A percentile compares a stretch with the other conserved stretches of the same genome.
phyloP scores from a whole-genome alignment of 371 early-diverging fungal genomes.

The Smittium culicis region DNA sequence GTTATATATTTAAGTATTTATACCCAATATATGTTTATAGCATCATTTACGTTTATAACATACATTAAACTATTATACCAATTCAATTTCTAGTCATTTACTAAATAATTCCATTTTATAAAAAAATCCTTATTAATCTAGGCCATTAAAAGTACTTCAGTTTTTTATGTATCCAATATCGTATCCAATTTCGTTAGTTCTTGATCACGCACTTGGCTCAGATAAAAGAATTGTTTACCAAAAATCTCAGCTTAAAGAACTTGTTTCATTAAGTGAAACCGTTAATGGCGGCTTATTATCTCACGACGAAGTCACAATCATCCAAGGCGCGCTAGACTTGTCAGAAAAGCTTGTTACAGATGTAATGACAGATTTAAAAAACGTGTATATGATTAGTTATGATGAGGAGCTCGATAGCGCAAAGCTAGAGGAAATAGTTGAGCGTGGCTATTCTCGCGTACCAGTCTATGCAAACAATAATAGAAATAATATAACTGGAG shows the following conservation, averaged over 20 bases:
- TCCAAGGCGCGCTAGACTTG: conserved; percentile 79
- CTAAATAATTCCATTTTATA: too few relatives aligned
- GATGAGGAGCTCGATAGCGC: conserved; percentile 49
- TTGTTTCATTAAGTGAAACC: conserved; percentile 75
- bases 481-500: conserved; percentile 65
- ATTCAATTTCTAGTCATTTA: too few relatives aligned
- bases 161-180: conserved; percentile 48
- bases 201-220: conserved; percentile 58
- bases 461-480: conserved; percentile 59
- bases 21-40: too few relatives aligned
- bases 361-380: conserved; percentile 75
- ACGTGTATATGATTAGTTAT: conserved; percentile 66
- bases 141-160: conserved; percentile 53
- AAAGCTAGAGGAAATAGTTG: conserved; percentile 54
- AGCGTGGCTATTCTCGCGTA: conserved; percentile 80
- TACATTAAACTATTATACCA: too few relatives aligned
- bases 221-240: conserved; percentile 53
- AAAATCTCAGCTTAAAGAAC: conserved; percentile 65
- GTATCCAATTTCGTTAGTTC: conserved; percentile 62
- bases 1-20: too few relatives aligned
- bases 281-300: conserved; percentile 68
- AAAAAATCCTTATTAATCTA: too few relatives aligned
- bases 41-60: too few relatives aligned
- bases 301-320: conserved; percentile 81
- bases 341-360: conserved; percentile 64